Evolutionary conservation across 116 monocot genomes (phyloP).

Genomic region (Posidonia oceanica): DNA sequence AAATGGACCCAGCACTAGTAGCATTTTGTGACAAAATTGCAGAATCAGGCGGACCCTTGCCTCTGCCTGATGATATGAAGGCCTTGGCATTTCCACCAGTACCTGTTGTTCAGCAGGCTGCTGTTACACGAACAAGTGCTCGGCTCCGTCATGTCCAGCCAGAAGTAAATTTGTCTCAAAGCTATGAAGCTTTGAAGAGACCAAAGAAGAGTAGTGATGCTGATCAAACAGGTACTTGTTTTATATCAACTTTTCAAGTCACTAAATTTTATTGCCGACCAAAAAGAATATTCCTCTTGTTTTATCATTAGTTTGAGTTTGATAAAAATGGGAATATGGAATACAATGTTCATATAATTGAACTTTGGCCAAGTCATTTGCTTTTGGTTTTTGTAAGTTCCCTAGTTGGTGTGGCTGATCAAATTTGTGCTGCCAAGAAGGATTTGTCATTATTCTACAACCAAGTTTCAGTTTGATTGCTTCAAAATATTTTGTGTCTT

Average conservation of each 20-base stretch:
- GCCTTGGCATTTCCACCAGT: constrained; percentile 27
- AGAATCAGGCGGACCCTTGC: constrained; percentile 67
- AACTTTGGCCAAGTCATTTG: too few species aligned
- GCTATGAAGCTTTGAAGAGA: constrained; percentile 75
- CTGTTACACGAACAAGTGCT: constrained; percentile 76
- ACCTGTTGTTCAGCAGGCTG: constrained; percentile 71
- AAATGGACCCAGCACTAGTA: constrained; percentile 90
- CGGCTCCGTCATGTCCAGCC: constrained; percentile 81
- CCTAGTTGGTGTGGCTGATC: too few species aligned
- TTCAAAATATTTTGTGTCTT: too few species aligned
- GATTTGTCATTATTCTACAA: neutral
- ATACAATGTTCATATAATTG: too few species aligned
- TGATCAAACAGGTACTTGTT: constrained; percentile 57
- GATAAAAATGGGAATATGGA: too few species aligned
- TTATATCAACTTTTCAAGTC: neutral
- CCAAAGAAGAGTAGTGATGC: constrained; percentile 59
- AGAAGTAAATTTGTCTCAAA: constrained; percentile 68
- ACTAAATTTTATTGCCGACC: neutral
- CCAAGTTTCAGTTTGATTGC: neutral
- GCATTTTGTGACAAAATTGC: constrained; percentile 91
- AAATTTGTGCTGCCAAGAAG: too few species aligned
- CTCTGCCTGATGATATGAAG: constrained; percentile 34
- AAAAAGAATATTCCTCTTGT: neutral
- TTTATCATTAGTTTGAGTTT: too few species aligned
- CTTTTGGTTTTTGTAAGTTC: too few species aligned